Conservation (phyloP, 148 eudicot genomes). For the Fagopyrum esculentum region DNA sequence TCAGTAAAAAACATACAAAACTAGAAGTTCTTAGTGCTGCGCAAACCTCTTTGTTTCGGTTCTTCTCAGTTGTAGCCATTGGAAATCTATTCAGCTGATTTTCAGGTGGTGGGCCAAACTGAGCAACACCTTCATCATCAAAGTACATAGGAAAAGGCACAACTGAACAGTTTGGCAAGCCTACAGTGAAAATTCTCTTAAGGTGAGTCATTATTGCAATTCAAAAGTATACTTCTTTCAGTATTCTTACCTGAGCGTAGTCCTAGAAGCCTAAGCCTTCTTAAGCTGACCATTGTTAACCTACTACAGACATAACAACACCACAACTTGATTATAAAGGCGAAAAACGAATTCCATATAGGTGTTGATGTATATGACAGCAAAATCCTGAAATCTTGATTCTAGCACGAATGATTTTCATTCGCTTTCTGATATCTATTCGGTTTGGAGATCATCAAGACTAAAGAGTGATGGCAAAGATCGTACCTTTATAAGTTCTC, state of each 20-base stretch:
- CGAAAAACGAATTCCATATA: background rate
- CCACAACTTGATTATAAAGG: background rate
- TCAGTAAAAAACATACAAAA: background rate
- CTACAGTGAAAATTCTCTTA: conserved; percentile 17
- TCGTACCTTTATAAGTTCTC: too few species aligned
- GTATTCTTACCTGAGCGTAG: conserved; percentile 25
- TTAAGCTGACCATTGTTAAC: conserved; percentile 42
- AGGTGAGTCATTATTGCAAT: background rate
- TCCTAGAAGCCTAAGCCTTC: conserved; percentile 40
- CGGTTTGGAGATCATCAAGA: too few species aligned
- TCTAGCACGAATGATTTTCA: too few species aligned
- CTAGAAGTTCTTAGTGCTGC: background rate
- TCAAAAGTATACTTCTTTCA: background rate
- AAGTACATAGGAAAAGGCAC: conserved; percentile 28
- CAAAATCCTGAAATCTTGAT: too few species aligned
- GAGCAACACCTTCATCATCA: conserved; percentile 27
- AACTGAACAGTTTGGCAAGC: conserved; percentile 34
- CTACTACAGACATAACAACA: conserved; percentile 6
- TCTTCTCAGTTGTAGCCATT: conserved; percentile 31
- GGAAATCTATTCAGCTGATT: conserved; percentile 22
- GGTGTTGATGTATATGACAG: too few species aligned
- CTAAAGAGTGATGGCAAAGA: too few species aligned
- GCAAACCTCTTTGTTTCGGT: conserved; percentile 5
- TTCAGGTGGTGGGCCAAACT: conserved; percentile 18
- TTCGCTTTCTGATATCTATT: too few species aligned